Evolutionary conservation across 371 early-diverging fungal genomes (phyloP), one percentile per base, ranked within the genome.

Genomic region (Batrachochytrium dendrobatidis): DNA sequence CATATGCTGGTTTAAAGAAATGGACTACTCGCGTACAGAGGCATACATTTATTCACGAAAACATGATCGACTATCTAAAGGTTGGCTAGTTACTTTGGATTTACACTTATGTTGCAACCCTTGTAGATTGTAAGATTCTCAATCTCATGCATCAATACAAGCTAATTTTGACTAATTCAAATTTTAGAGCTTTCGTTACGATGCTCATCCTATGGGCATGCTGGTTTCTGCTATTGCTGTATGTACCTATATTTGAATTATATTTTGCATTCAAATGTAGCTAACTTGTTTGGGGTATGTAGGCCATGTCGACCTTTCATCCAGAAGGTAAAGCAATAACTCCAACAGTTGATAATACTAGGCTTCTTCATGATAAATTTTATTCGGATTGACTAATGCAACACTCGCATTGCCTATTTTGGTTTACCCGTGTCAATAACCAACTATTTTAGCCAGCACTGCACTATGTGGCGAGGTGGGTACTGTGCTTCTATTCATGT

Each of bases 121-220:
- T 3, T 46, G 46, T n/a, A n/a, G n/a, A n/a, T n/a, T n/a, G n/a
- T n/a, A n/a, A 28, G 17, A 1, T 35, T 29, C 29, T 15, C 32
- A 2, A 2, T 3, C 15, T 8, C 34, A 3, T 22, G 34, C n/a
- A n/a, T n/a, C n/a, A n/a, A n/a, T n/a, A n/a, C n/a, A n/a, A n/a
- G n/a, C n/a, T n/a, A n/a, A n/a, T n/a, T n/a, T n/a, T n/a, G n/a
- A n/a, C n/a, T n/a, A n/a, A n/a, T n/a, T n/a, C n/a, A n/a, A n/a
- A n/a, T n/a, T 8, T 24, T 32, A 69, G 60, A 59, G 58, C 34
- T 74, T 74, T 56, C 65, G 71, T 2, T 82, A 83, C 60, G 82
- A 82, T 58, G 83, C 85, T 8, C 85, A 85, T 62, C 85, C 85
- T 30, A 84, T 83, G 83, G 81, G 82, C 46, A 75, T 80, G 79